phyloP scores from a whole-genome alignment of 1,284 basidiomycete species.

The Trichosporon coremiiforme region DNA sequence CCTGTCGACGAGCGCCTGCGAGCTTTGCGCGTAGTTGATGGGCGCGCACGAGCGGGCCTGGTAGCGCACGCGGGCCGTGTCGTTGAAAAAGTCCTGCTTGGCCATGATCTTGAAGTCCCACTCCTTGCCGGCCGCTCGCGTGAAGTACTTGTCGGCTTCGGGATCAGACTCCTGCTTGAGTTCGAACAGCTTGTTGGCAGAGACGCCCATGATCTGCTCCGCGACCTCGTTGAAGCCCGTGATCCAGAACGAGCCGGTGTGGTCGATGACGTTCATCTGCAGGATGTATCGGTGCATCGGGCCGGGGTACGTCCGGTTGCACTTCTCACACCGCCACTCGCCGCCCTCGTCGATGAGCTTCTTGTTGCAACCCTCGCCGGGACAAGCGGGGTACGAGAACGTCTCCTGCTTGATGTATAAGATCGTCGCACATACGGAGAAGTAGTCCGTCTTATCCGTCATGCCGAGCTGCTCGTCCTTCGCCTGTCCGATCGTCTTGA shows the following conservation, averaged over 20 bases:
- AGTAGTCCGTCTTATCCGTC: conserved; percentile 78
- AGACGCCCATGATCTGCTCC: conserved; percentile 71
- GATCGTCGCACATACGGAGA: conserved; percentile 79
- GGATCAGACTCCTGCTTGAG: conserved; percentile 71
- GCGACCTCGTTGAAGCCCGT: conserved; percentile 96
- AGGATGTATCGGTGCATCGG: conserved; percentile 93
- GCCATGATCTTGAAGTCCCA: conserved; percentile 87
- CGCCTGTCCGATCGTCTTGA: conserved; percentile 77
- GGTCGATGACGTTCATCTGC: conserved; percentile 83
- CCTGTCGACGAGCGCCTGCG: conserved; percentile 63
- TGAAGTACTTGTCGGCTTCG: conserved; percentile 66
- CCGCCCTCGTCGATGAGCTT: conserved; percentile 75
- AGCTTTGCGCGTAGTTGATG: conserved; percentile 75
- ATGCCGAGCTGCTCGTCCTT: conserved; percentile 77
- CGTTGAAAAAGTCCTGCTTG: conserved; percentile 83
- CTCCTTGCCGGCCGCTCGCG: conserved; percentile 67
- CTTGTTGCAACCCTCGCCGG: conserved; percentile 80
- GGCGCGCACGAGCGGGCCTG: conserved; percentile 69
- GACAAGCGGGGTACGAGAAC: conserved; percentile 89
- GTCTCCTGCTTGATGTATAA: conserved; percentile 87
- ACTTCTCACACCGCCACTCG: conserved; percentile 93
- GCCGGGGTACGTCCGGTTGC: conserved; percentile 69
- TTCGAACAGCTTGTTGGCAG: conserved; percentile 75
- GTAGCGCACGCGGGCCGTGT: conserved; percentile 75
- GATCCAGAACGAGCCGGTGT: conserved; percentile 87